phyloP scores from a whole-genome alignment of 441 rosid species.

The Erodium texanum region DNA sequence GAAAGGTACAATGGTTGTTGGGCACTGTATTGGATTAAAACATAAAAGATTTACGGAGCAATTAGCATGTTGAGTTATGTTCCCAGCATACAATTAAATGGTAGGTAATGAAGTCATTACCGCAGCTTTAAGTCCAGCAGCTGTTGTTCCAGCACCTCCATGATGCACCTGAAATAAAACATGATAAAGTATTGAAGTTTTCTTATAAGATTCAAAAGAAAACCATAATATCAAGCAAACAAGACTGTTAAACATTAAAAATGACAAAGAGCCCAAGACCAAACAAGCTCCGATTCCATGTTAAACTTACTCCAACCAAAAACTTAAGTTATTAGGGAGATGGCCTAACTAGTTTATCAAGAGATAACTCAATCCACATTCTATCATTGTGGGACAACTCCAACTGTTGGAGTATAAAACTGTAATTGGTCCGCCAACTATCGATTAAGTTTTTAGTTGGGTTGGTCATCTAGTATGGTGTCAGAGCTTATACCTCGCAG shows the following conservation, averaged over 20 bases:
- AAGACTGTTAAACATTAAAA: not conserved
- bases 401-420: no score
- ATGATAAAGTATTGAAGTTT: not conserved
- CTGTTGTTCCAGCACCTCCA: constrained; percentile 98
- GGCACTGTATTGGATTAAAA: constrained; percentile 45
- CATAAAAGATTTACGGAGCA: not conserved
- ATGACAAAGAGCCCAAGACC: not conserved
- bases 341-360: no score
- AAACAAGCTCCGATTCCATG: no score
- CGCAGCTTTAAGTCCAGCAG: constrained; percentile 92
- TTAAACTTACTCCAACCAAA: no score
- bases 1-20: constrained; percentile 86
- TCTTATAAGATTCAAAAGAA: not conserved
- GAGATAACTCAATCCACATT: no score
- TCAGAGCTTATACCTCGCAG: no score
- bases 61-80: constrained; percentile 10
- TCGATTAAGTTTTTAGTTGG: no score
- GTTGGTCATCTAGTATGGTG: no score
- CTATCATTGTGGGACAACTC: no score
- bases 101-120: constrained; percentile 31
- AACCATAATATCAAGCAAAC: not conserved
- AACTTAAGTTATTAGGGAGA: no score
- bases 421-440: no score
- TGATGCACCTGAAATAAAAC: constrained; percentile 72
- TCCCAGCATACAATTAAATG: constrained; percentile 6